These are phyloP conservation scores for Ophiocordyceps camponoti-floridani DNA, from an alignment of 2,329 filamentous ascomycete species.

Conservation along the genomic window DNA sequence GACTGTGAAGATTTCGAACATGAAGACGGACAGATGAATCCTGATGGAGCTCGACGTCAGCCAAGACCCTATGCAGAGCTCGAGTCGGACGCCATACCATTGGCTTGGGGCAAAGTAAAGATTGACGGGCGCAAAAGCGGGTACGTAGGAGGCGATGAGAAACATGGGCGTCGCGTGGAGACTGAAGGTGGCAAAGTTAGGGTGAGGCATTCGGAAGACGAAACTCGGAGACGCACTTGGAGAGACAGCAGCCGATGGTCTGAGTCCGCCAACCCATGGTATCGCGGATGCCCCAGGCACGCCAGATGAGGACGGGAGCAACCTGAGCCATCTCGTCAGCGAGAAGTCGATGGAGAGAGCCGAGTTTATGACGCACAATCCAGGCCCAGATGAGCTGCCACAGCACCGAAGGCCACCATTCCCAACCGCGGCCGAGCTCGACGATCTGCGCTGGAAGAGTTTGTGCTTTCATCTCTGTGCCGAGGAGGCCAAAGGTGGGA, in stretches of 20 bases:
- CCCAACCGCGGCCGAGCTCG: conserved; percentile 29
- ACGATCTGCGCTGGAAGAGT: conserved; percentile 21
- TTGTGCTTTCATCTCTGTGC: conserved; percentile 13
- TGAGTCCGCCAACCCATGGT: conserved; percentile 47
- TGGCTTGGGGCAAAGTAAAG: conserved; percentile 11
- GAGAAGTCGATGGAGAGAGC: neutral
- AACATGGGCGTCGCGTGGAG: conserved; percentile 48
- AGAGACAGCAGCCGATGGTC: conserved; percentile 30
- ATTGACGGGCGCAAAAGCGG: conserved; percentile 31
- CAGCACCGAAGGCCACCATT: conserved; percentile 39
- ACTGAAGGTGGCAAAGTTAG: conserved; percentile 21
- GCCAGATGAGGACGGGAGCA: conserved; percentile 40
- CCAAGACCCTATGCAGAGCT: neutral
- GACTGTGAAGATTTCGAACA: conserved; percentile 43
- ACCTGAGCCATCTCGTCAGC: neutral
- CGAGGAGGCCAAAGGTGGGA: conserved; percentile 25
- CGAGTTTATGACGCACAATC: conserved; percentile 14
- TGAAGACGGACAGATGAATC: conserved; percentile 33
- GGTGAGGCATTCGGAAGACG: no score
- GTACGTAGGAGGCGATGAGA: conserved; percentile 36
- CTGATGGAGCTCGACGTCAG: conserved; percentile 20
- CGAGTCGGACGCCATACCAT: neutral
- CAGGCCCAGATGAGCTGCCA: conserved; percentile 39
- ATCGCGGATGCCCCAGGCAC: conserved; percentile 41
- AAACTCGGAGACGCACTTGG: neutral